Conservation (phyloP, 1,284 basidiomycete genomes). For the Leccinum griseonigrum region DNA sequence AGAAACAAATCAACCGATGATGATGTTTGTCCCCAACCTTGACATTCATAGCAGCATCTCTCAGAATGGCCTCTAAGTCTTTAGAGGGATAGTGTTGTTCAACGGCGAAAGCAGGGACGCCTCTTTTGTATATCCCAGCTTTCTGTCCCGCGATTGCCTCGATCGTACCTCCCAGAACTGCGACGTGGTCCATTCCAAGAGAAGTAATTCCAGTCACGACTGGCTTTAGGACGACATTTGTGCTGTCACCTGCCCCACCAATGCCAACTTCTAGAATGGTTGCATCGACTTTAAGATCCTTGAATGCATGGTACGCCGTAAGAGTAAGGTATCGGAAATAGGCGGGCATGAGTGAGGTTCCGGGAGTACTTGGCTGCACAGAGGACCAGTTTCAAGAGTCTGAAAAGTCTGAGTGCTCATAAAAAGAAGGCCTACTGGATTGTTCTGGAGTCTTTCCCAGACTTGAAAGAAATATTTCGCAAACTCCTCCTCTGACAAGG, state of each 20-base stretch:
- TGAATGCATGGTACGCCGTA: constrained; percentile 90
- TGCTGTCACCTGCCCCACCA: constrained; percentile 93
- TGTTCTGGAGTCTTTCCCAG: constrained; percentile 85
- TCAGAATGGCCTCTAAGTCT: constrained; percentile 68
- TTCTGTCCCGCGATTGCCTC: constrained; percentile 94
- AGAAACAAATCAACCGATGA: neutral
- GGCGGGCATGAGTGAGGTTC: constrained; percentile 74
- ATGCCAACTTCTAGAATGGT: constrained; percentile 97
- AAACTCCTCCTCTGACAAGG: constrained; percentile 87
- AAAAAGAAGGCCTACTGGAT: constrained; percentile 35
- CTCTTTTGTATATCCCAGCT: constrained; percentile 95
- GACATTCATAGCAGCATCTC: constrained; percentile 62
- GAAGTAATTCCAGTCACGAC: constrained; percentile 88
- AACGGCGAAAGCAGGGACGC: constrained; percentile 85
- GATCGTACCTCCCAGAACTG: constrained; percentile 87
- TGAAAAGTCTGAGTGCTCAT: neutral
- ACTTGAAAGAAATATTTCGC: constrained; percentile 94
- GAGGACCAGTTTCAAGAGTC: neutral
- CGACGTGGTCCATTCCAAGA: constrained; percentile 93
- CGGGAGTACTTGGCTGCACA: constrained; percentile 47
- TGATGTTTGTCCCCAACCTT: constrained; percentile 41
- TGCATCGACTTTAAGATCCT: constrained; percentile 77
- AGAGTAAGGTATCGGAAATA: constrained; percentile 96
- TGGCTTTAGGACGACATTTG: constrained; percentile 92
- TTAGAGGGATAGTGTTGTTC: constrained; percentile 73